Percentiles rank a stretch among this genome's conserved stretches.
Conservation (phyloP, 192 early-diverging fungal species). For the Spinellus fusiger region DNA sequence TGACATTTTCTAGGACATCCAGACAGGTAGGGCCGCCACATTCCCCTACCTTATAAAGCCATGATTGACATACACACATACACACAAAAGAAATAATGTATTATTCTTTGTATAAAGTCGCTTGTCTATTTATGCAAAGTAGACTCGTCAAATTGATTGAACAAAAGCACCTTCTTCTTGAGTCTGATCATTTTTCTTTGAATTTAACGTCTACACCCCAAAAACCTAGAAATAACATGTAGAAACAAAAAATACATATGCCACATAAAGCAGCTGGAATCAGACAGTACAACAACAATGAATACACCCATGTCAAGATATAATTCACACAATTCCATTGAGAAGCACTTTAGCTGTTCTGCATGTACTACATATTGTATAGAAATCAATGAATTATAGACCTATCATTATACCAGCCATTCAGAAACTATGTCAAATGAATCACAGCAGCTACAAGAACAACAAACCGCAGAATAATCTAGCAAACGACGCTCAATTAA, state of each 20-base stretch:
- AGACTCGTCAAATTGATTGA: too few species aligned
- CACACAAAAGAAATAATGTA: too few species aligned
- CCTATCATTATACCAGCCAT: not conserved
- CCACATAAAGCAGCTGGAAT: not conserved
- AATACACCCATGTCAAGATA: not conserved
- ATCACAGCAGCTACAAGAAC: not conserved
- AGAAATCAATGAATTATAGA: not conserved
- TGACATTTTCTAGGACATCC: too few species aligned
- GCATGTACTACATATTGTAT: not conserved
- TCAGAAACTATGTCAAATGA: not conserved
- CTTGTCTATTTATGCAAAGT: too few species aligned
- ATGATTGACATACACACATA: too few species aligned
- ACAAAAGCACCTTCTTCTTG: too few species aligned
- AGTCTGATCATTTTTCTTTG: too few species aligned
- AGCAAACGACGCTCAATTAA: too few species aligned
- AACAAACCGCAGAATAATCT: not conserved
- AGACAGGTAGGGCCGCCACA: too few species aligned
- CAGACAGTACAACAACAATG: not conserved
- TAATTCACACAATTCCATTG: not conserved
- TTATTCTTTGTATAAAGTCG: too few species aligned
- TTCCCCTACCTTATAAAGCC: too few species aligned
- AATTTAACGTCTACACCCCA: not conserved
- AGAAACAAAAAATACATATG: not conserved
- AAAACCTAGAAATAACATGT: not conserved
- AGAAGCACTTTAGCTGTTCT: not conserved